These are phyloP conservation scores for Schizophyllum commune DNA, from an alignment of 1,284 basidiomycete species.

Conservation along the genomic window DNA sequence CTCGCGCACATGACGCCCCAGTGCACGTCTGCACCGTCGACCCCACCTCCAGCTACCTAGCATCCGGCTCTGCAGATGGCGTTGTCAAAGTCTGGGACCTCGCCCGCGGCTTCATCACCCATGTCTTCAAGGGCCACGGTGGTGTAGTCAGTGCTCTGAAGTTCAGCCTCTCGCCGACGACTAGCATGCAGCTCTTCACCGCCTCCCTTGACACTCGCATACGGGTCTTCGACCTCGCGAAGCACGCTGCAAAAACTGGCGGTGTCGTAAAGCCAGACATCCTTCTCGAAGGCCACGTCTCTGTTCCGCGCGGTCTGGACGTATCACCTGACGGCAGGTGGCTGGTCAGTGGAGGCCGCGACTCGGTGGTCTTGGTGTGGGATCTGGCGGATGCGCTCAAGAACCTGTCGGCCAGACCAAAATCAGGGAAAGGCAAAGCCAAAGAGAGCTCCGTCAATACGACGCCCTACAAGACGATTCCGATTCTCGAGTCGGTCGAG, in stretches of 20 bases:
- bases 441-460: constrained; percentile 42
- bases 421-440: constrained; percentile 42
- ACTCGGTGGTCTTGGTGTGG: constrained; percentile 89
- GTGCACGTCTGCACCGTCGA: constrained; percentile 83
- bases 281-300: constrained; percentile 86
- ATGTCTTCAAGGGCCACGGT: constrained; percentile 94
- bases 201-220: constrained; percentile 86
- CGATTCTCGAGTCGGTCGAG: constrained; percentile 84
- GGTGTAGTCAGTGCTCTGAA: constrained; percentile 88
- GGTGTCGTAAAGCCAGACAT: constrained; percentile 63
- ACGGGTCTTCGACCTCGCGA: constrained; percentile 82
- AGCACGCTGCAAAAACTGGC: constrained; percentile 44
- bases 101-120: constrained; percentile 82
- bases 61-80: constrained; percentile 94
- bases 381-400: constrained; percentile 45
- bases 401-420: constrained; percentile 15
- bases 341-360: constrained; percentile 83
- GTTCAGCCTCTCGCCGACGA: constrained; percentile 49
- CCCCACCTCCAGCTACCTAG: constrained; percentile 86
- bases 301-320: constrained; percentile 83
- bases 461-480: constrained; percentile 74
- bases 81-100: constrained; percentile 97
- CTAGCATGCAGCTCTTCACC: constrained; percentile 77
- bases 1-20: constrained; percentile 87
- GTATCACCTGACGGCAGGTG: constrained; percentile 80